Evolutionary conservation across 345 rosid genomes (phyloP), one percentile per base, ranked within the genome.

Genomic region (Boechera divaricarpa): DNA sequence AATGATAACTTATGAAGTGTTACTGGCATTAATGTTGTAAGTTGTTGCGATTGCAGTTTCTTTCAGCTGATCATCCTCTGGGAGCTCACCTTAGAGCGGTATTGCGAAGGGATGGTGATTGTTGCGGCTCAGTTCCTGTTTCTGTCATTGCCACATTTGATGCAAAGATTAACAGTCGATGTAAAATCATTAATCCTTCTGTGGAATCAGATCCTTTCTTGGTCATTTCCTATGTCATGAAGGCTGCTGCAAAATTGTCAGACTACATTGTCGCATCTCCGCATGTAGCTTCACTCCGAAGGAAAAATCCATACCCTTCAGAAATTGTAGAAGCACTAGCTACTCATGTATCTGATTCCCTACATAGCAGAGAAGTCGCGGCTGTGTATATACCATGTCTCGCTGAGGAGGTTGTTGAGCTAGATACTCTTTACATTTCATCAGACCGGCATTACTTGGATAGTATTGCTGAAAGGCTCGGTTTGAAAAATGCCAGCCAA

Each of bases 21-120:
- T 35, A 10, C 10, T 77, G 65, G 41, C 33, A 26, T 26, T 70
- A 18, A 70, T n/a, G 65, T 63, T 76, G 10, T 69, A 58, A 42
- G 69, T 73, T 64, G 39, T 55, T 73, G 32, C 44, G 49, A 61
- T 64, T 76, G 39, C 73, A 94, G 98, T 92, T 92, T 85, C 90
- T 90, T 63, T 85, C 87, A 73, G 76, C 85, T 62, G 72, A 66
- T 47, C 88, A 88, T 76, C 98, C 98, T 5, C 76, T 94, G 70
- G 83, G 91, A 53, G 85, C 89, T 80, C 98, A 92, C 89, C 79
- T 94, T 67, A 88, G 85, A 85, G 98, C 91, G 21, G 71, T 90
- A 75, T 87, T 87, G 56, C 74, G 67, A 77, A 88, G 97, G 84
- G 81, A 80, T 33, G 89, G 90, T 52, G 84, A 86, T 69, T 86